phyloP scores from a whole-genome alignment of 768 basidiomycete species.

The Suillus brevipes region DNA sequence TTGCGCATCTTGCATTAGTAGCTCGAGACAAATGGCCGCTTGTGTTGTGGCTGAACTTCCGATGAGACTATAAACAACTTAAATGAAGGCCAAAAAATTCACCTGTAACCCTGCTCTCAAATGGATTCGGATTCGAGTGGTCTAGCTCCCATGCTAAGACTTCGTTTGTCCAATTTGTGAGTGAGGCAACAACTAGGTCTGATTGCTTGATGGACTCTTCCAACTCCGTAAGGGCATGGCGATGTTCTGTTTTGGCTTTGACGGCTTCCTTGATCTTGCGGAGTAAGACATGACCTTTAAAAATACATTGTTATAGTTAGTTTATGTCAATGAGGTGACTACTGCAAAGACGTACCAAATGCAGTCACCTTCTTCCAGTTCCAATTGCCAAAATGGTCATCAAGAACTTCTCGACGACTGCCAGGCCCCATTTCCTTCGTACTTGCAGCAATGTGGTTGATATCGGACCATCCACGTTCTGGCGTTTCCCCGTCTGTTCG shows the following conservation, averaged over 20 bases:
- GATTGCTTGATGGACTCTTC: constrained; percentile 1
- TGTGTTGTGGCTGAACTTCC: constrained; percentile 14
- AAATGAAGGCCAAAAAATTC: neutral
- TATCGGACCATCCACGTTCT: constrained; percentile 37
- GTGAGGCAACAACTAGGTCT: neutral
- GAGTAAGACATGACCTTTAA: neutral
- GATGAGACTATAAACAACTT: constrained; percentile 4
- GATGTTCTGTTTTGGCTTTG: constrained; percentile 3
- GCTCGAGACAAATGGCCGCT: constrained; percentile 18
- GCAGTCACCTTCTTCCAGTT: constrained; percentile 34
- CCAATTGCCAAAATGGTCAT: constrained; percentile 34
- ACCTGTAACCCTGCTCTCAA: constrained; percentile 13
- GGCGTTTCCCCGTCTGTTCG: constrained; percentile 37
- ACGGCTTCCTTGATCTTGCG: neutral
- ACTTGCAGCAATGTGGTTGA: constrained; percentile 31
- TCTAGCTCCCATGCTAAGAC: constrained; percentile 28
- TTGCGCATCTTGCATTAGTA: constrained; percentile 25
- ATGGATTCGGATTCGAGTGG: constrained; percentile 21
- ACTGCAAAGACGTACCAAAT: constrained; percentile 22
- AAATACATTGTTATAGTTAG: neutral
- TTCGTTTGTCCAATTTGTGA: constrained; percentile 19
- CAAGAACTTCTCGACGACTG: constrained; percentile 33
- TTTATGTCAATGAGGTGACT: neutral
- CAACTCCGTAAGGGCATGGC: neutral
- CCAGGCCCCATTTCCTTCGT: constrained; percentile 37